Base-by-base conservation (phyloP, 164 flowering plant genomes). In the Saururus chinensis region DNA sequence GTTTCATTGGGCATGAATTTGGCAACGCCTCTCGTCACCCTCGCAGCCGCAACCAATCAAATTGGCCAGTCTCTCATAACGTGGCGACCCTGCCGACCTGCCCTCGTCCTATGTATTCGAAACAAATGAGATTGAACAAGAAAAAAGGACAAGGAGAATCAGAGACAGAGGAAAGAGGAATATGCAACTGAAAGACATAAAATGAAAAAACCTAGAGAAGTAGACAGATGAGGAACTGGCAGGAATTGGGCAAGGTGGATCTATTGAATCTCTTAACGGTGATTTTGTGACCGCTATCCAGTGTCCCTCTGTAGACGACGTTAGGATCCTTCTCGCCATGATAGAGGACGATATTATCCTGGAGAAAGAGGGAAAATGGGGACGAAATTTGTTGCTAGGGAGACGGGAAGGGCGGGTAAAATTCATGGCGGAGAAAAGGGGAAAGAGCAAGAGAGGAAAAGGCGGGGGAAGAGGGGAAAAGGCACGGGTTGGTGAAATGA, bases 251-350 rank as follows among this genome's bases (percentile, higher is more conserved):
- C 98, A 96, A 92, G 3, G 96, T 89, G 11, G 80, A 66, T 64
- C 73, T 79, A 71, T 84, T 84, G 63, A 92, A 92, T 1, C 96
- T 81, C 74, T 92, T 92, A 51, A 92, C 84, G 22, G 98, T 96
- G 71, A 92, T 70, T 79, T 68, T 78, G 8, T 83, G 78, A 60
- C 77, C 83, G 51, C 75, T 63, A 0, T 81, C 77, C 11, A 89
- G 84, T 69, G 67, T 71, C 45, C 96, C 96, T 74, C 72, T 80
- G 71, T 89, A 92, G 35, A 92, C 98, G 41, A 92, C 83, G 66
- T 92, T 92, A 0, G 98, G 98, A 63, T 95, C 92, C 71, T 89
- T 92, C 74, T 82, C 96, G 23, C 96, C 96, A 63, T 89, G 96
- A 77, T 92, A 96, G 20, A 96, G 89, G 8, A 92, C 98, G 30